phyloP scores from a whole-genome alignment of 768 basidiomycete species.

The Ephemerocybe angulata region DNA sequence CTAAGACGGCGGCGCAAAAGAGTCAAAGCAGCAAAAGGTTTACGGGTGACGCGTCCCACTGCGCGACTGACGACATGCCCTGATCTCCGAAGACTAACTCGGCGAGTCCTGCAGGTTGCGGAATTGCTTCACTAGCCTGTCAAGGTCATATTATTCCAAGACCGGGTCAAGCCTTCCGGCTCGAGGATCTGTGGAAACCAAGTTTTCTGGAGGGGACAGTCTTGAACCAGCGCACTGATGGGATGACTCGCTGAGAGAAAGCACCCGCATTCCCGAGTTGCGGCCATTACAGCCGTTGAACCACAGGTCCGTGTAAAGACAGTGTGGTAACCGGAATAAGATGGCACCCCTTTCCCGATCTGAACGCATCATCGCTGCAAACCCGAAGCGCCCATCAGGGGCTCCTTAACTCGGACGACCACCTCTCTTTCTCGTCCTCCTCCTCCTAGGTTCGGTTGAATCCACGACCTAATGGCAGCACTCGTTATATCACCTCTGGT shows the following conservation, averaged over 20 bases:
- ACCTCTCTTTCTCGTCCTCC: background rate
- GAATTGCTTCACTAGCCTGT: conserved; percentile 91
- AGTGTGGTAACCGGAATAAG: background rate
- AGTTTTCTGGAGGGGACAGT: conserved; percentile 94
- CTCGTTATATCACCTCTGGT: conserved; percentile 36
- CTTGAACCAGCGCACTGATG: conserved; percentile 90
- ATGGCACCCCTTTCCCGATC: too few relatives aligned
- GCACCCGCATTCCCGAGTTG: conserved; percentile 76
- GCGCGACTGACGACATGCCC: conserved; percentile 84
- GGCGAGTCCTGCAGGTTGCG: conserved; percentile 83
- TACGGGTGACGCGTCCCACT: conserved; percentile 69
- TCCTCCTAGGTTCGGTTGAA: background rate
- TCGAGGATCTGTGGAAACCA: conserved; percentile 72
- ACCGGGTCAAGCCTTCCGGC: conserved; percentile 56
- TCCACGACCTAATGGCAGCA: conserved; percentile 1
- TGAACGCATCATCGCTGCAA: background rate
- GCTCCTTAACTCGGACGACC: background rate
- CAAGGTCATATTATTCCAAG: conserved; percentile 85
- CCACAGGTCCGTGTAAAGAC: conserved; percentile 37
- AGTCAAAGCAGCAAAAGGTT: conserved; percentile 56
- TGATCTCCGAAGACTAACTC: conserved; percentile 92
- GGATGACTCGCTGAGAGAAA: conserved; percentile 54
- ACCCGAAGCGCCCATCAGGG: background rate
- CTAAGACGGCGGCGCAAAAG: background rate
- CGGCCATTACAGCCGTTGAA: conserved; percentile 79